Evolutionary conservation across 2,329 filamentous ascomycete genomes (phyloP).

Genomic region (Daldinia sp.): DNA sequence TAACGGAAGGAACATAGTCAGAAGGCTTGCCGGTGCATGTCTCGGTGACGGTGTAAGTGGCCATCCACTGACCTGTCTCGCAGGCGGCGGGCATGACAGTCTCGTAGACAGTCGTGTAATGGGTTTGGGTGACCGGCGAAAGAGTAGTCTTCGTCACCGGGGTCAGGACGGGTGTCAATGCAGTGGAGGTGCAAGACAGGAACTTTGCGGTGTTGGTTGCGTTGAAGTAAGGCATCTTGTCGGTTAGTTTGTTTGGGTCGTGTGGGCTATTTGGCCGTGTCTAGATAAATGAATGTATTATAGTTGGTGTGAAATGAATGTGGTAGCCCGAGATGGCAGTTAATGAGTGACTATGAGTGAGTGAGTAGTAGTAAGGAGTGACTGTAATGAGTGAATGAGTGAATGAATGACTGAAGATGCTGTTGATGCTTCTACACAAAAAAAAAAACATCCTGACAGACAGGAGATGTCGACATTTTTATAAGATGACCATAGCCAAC

Average conservation of each 20-base stretch:
- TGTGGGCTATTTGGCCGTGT: slow-evolving; percentile 31
- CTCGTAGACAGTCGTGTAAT: slow-evolving; percentile 56
- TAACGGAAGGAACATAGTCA: slow-evolving; percentile 48
- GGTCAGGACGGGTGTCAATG: slow-evolving; percentile 43
- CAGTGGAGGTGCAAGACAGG: slow-evolving; percentile 48
- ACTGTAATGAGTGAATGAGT: slow-evolving; percentile 7
- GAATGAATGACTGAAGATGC: slow-evolving; percentile 39
- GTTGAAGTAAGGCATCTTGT: slow-evolving; percentile 47
- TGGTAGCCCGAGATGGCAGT: slow-evolving; percentile 45
- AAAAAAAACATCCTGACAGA: slow-evolving; percentile 11
- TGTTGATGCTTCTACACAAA: slow-evolving; percentile 14
- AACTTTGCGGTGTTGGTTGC: slow-evolving; percentile 50
- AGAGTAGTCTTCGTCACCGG: slow-evolving; percentile 22
- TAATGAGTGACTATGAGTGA: slow-evolving; percentile 46
- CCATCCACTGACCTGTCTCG: slow-evolving; percentile 54
- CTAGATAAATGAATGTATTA: neutral
- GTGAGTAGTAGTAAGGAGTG: slow-evolving; percentile 25
- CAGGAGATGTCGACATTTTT: slow-evolving; percentile 40
- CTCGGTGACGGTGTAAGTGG: slow-evolving; percentile 58
- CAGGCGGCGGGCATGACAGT: slow-evolving; percentile 55
- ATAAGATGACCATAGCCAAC: slow-evolving; percentile 47
- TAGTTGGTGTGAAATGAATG: slow-evolving; percentile 43
- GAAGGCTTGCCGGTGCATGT: slow-evolving; percentile 51
- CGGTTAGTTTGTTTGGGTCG: neutral
- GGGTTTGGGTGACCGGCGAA: slow-evolving; percentile 45